Percentiles rank a stretch among this genome's conserved stretches.
phyloP scores from a whole-genome alignment of 2,329 filamentous ascomycete genomes.

The Pseudopithomyces maydicus region DNA sequence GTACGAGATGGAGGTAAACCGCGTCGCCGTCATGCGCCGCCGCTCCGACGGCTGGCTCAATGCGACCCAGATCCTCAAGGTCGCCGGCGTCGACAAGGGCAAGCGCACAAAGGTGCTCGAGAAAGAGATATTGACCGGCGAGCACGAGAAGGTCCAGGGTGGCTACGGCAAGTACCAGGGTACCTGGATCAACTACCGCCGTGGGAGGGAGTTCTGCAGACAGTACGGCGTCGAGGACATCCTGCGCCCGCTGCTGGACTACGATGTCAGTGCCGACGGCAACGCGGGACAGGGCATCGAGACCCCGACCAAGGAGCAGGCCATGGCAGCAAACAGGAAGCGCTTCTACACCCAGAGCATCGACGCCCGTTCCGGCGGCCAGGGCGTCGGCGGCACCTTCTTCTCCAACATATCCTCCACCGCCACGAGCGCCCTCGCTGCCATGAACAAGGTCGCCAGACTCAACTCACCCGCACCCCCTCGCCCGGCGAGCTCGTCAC shows the following conservation, averaged over 20 bases:
- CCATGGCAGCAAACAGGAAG: conserved; percentile 91
- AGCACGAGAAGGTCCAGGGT: conserved; percentile 98
- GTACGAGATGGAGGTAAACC: conserved; percentile 98
- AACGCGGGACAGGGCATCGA: conserved; percentile 76
- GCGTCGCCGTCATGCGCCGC: conserved; percentile 91
- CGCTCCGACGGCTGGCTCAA: conserved; percentile 96
- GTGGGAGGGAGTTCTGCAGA: conserved; percentile 89
- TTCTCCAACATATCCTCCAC: conserved; percentile 97
- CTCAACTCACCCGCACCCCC: conserved; percentile 81
- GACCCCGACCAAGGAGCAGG: conserved; percentile 97
- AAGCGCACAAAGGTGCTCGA: conserved; percentile 97
- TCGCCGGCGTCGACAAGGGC: conserved; percentile 95
- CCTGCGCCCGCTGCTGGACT: conserved; percentile 74
- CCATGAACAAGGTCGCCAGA: conserved; percentile 89
- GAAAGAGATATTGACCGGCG: conserved; percentile 94
- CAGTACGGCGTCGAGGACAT: conserved; percentile 77
- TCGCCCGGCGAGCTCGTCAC: conserved; percentile 64
- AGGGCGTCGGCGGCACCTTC: conserved; percentile 77
- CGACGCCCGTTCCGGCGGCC: conserved; percentile 69
- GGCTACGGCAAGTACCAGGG: conserved; percentile 99
- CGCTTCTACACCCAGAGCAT: conserved; percentile 80
- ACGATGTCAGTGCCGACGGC: conserved; percentile 80
- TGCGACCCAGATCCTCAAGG: conserved; percentile 96
- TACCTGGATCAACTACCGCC: conserved; percentile 95
- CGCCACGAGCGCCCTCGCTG: conserved; percentile 89